These are phyloP conservation scores for Pseudogymnoascus verrucosus DNA, from an alignment of 2,329 filamentous ascomycete species.

Conservation along the genomic window DNA sequence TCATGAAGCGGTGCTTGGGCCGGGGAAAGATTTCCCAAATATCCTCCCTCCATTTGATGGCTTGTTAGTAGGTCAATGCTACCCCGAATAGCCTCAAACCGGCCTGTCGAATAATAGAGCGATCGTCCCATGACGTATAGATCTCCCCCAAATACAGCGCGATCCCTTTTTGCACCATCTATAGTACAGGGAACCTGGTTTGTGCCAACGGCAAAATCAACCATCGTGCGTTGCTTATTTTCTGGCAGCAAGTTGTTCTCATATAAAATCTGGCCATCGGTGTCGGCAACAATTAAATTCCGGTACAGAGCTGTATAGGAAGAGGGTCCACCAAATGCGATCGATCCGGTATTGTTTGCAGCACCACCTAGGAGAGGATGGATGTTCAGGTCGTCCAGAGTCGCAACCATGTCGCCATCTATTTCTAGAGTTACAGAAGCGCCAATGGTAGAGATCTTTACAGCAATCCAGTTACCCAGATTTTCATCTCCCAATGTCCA, in stretches of 20 bases:
- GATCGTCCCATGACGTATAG: constrained; percentile 20
- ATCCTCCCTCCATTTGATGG: constrained; percentile 16
- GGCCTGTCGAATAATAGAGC: constrained; percentile 17
- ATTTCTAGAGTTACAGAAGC: constrained; percentile 11
- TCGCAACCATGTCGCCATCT: constrained; percentile 11
- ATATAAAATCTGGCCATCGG: constrained; percentile 12
- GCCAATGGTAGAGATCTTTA: constrained; percentile 12
- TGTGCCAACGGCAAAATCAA: constrained; percentile 18
- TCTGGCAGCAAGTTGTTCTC: constrained; percentile 13
- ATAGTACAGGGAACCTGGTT: constrained; percentile 17
- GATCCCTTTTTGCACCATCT: neutral
- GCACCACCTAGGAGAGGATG: constrained; percentile 18
- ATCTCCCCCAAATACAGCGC: neutral
- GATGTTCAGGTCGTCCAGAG: constrained; percentile 11
- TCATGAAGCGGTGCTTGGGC: constrained; percentile 17
- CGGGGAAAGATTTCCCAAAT: constrained; percentile 19
- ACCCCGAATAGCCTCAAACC: constrained; percentile 17
- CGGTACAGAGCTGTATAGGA: constrained; percentile 14
- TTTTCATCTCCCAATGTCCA: constrained; percentile 13
- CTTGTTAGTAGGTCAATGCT: constrained; percentile 19
- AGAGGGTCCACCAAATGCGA: constrained; percentile 19
- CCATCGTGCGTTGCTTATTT: constrained; percentile 15
- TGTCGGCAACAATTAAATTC: constrained; percentile 12
- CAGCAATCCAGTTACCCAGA: constrained; percentile 13
- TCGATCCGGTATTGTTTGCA: constrained; percentile 18